Percentiles rank a stretch among this genome's conserved stretches.
Conservation (phyloP, 345 rosid species). For the Cardamine resedifolia region DNA sequence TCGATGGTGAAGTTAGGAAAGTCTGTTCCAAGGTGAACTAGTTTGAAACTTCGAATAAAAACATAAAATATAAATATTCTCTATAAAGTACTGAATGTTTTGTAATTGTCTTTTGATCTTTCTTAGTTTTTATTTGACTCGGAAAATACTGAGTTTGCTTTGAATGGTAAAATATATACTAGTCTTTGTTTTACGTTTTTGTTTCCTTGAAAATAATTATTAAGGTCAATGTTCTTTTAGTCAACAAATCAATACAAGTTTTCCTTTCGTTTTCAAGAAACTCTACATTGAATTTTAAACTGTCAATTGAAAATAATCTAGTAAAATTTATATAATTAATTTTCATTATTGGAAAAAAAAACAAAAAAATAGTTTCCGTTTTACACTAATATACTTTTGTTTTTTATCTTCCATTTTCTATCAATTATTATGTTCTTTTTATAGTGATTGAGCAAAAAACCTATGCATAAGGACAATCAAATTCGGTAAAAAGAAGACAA, state of each 20-base stretch:
- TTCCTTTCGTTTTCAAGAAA: background rate
- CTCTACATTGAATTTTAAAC: background rate
- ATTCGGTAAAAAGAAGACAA: background rate
- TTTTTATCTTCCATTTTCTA: background rate
- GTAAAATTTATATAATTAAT: background rate
- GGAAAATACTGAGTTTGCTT: background rate
- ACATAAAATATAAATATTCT: background rate
- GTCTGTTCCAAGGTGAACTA: constrained; percentile 64
- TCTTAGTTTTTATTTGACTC: background rate
- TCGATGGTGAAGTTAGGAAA: constrained; percentile 63
- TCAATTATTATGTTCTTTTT: background rate
- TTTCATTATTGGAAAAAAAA: background rate
- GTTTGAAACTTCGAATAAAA: background rate
- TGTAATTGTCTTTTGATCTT: background rate
- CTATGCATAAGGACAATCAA: background rate
- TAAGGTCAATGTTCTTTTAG: background rate
- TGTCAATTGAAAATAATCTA: background rate
- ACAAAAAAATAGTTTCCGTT: background rate
- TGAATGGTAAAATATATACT: background rate
- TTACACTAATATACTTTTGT: background rate
- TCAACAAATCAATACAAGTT: background rate
- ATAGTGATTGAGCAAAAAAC: background rate
- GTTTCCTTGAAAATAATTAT: background rate
- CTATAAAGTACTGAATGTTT: background rate
- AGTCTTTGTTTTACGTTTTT: background rate